Base-by-base conservation (phyloP, 2,329 filamentous ascomycete genomes). In the Botrytis elliptica region DNA sequence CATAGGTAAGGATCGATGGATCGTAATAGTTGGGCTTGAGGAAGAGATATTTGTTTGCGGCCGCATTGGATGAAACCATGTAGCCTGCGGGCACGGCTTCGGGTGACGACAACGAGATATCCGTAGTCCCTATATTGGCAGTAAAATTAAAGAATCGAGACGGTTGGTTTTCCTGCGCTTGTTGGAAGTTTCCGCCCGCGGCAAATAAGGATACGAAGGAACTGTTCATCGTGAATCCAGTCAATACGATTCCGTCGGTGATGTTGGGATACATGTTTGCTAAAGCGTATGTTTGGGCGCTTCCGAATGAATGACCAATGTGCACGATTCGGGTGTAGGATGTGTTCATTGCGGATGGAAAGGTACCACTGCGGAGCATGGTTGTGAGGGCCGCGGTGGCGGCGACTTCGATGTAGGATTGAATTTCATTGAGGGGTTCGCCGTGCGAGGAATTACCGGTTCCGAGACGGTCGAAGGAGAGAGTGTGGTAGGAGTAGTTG, bases 381-480 rank as follows among this genome's bases (percentile, higher is more conserved):
- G 29, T 52, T 29, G 70, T 73, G 36, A 77, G 49, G 10, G 64
- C 42, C 16, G 74, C 73, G 10, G 63, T 49, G 36, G 75, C 62
- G 16, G 29, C 46, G 44, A 75, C 62, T 59, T 77, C 49, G 46
- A 74, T 52, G 6, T 55, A 66, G 16, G 70, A 52, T 73, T 77
- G 75, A 3, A 77, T 75, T 33, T 71, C 69, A 46, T 74, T 69
- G 63, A 77, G 71, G 14, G 73, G 66, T n/a, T 77, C 71, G 52
- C 72, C 72, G 49, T 76, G 74, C 1, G 63, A 44, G 29, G 72
- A 74, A 4, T 25, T 16, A 12, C 75, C 76, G 38, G 57, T 70
- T n/a, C 74, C 76, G 38, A 76, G 72, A n/a, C 75, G 75, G 57
- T 77, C 75, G 64, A 75, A 76, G 46, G 73, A 70, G n/a, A 77